These are phyloP conservation scores for Luvunga scandens DNA, from an alignment of 345 rosid genomes.

Conservation along the genomic window DNA sequence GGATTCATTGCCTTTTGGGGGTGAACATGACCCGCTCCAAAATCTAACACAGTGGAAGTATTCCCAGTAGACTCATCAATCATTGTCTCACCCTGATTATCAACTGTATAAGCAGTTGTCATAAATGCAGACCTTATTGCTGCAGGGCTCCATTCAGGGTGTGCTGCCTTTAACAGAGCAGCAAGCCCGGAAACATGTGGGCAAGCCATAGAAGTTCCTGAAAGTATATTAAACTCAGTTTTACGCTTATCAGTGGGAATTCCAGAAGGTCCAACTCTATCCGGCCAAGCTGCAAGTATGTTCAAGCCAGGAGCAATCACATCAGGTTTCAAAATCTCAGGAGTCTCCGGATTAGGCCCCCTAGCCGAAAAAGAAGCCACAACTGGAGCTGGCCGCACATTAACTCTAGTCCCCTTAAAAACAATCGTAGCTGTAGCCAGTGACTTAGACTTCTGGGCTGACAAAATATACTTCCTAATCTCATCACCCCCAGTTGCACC, in stretches of 20 bases:
- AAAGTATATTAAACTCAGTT: slow-evolving; percentile 79
- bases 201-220: slow-evolving; percentile 97
- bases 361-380: slow-evolving; percentile 89
- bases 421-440: slow-evolving; percentile 65
- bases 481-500: slow-evolving; percentile 73
- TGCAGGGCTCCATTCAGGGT: slow-evolving; percentile 87
- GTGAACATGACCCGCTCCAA: slow-evolving; percentile 81
- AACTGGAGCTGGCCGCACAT: slow-evolving; percentile 76
- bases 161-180: slow-evolving; percentile 84
- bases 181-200: slow-evolving; percentile 93
- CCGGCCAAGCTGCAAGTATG: slow-evolving; percentile 96
- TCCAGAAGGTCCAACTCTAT: slow-evolving; percentile 72
- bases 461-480: slow-evolving; percentile 57
- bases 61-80: slow-evolving; percentile 81
- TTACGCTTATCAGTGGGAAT: slow-evolving; percentile 56
- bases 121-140: slow-evolving; percentile 82
- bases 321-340: slow-evolving; percentile 84
- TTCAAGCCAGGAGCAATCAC: slow-evolving; percentile 88
- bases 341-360: slow-evolving; percentile 79
- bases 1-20: slow-evolving; percentile 94
- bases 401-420: slow-evolving; percentile 72
- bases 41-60: slow-evolving; percentile 61
- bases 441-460: slow-evolving; percentile 40
- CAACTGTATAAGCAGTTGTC: slow-evolving; percentile 74
- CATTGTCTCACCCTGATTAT: slow-evolving; percentile 63